Evolutionary conservation across 768 basidiomycete species (phyloP), one percentile per base, ranked within the genome.

Genomic region (Mycena venus): DNA sequence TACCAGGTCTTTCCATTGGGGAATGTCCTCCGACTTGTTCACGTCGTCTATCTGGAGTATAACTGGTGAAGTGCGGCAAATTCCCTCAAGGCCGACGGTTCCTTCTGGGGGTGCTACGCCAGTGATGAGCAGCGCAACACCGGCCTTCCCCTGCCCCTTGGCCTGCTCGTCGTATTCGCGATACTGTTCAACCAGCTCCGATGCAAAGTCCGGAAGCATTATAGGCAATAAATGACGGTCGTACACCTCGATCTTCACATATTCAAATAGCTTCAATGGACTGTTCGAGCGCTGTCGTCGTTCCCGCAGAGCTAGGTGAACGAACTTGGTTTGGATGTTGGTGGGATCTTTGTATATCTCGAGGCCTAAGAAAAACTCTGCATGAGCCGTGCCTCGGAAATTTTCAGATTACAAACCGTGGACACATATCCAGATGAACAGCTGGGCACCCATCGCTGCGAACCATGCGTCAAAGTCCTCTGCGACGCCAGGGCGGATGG

Each of bases 1-100:
- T 23, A 68, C 34, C 27, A 36, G 11, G 6, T 68, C 58, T 29
- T 68, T 68, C 68, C 68, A 68, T 27, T 49, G 56, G 2, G 42
- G 23, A 4, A 5, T 25, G 3, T 12, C n/a, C 38, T 61, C 23
- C 23, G 17, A 17, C 10, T 23, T 23, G 4, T 14, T 14, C 32
- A 55, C 7, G 21, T 66, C 65, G 23, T 66, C 65, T 51, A 38
- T 55, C 49, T 4, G 38, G 8, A 66, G 36, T 3, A 55, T 21
- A 17, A 66, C 49, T 4, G 65, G 65, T 25, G 31, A 55, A 4
- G 14, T 25, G 7, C 65, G 65, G 34, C 21, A 40, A 6, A 55
- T n/a, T 4, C 11, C 14, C 12, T 12, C 34, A 11, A 8, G 51
- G 2, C 7, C 9, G 10, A 15, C 14, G 9, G 36, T 29, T 2